Evolutionary conservation across 768 basidiomycete genomes (phyloP).

Genomic region (Cyathus striatus): DNA sequence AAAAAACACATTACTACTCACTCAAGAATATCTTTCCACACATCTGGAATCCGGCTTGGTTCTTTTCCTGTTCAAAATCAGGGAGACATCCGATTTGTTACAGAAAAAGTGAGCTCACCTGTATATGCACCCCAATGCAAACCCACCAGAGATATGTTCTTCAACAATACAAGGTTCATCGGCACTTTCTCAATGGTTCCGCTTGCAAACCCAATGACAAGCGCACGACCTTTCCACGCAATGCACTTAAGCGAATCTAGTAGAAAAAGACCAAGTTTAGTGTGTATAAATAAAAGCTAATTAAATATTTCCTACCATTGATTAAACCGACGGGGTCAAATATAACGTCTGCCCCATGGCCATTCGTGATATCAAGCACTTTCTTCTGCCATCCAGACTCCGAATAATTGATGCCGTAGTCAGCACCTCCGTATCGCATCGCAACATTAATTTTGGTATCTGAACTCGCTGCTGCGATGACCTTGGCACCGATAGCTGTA

Average conservation of each 20-base stretch:
- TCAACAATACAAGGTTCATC: conserved; percentile 76
- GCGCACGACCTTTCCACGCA: conserved; percentile 86
- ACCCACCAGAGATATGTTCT: conserved; percentile 82
- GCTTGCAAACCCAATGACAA: conserved; percentile 92
- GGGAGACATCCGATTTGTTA: not conserved
- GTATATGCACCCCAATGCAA: conserved; percentile 84
- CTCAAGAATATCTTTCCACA: conserved; percentile 72
- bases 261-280: not conserved
- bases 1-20: conserved; percentile 21
- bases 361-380: conserved; percentile 76
- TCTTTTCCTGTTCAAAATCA: conserved; percentile 50
- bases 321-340: conserved; percentile 87
- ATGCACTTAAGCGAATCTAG: conserved; percentile 87
- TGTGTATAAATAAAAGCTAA: not conserved
- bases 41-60: conserved; percentile 50
- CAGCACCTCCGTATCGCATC: conserved; percentile 73
- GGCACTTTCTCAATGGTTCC: conserved; percentile 88
- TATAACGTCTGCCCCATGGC: conserved; percentile 82
- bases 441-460: conserved; percentile 75
- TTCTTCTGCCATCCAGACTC: conserved; percentile 84
- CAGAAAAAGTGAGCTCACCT: conserved; percentile 35
- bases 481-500: conserved; percentile 82
- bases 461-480: conserved; percentile 90
- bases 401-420: conserved; percentile 77
- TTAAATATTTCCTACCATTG: conserved; percentile 37